Evolutionary conservation across 1,284 basidiomycete species (phyloP).

Genomic region (Meira nashicola): DNA sequence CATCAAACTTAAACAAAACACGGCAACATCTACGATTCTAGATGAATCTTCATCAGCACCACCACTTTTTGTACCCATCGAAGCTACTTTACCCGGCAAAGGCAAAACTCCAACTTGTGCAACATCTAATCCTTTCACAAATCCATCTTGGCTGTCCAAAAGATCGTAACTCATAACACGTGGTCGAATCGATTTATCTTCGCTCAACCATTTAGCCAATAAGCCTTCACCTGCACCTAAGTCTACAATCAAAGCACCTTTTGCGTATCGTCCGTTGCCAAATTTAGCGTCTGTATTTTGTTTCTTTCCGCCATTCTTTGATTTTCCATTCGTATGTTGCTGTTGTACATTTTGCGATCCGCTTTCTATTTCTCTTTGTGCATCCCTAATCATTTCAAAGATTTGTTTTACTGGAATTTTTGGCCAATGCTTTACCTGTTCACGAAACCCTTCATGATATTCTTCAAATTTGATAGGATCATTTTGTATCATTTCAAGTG

Average conservation of each 20-base stretch:
- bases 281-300: neutral
- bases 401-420: slow-evolving; percentile 48
- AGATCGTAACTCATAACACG: slow-evolving; percentile 66
- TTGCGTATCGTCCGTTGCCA: slow-evolving; percentile 25
- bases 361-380: neutral
- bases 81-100: slow-evolving; percentile 22
- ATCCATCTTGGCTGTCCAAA: slow-evolving; percentile 68
- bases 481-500: slow-evolving; percentile 36
- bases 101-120: slow-evolving; percentile 29
- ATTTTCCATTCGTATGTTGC: neutral
- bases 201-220: slow-evolving; percentile 61
- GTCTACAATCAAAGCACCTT: slow-evolving; percentile 73
- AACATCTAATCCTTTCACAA: slow-evolving; percentile 42
- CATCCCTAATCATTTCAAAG: slow-evolving; percentile 23
- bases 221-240: slow-evolving; percentile 92
- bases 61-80: neutral
- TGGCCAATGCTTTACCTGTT: slow-evolving; percentile 50
- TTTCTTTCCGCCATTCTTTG: neutral
- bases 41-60: slow-evolving; percentile 1
- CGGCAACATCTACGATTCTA: slow-evolving; percentile 70
- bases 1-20: slow-evolving; percentile 95
- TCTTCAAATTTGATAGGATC: slow-evolving; percentile 39
- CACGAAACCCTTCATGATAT: slow-evolving; percentile 50
- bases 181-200: neutral
- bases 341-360: slow-evolving; percentile 9